A percentile compares a stretch with the other conserved stretches of the same genome.
Conservation (phyloP, 1,284 basidiomycete species). For the Ceratobasidium theobromae region DNA sequence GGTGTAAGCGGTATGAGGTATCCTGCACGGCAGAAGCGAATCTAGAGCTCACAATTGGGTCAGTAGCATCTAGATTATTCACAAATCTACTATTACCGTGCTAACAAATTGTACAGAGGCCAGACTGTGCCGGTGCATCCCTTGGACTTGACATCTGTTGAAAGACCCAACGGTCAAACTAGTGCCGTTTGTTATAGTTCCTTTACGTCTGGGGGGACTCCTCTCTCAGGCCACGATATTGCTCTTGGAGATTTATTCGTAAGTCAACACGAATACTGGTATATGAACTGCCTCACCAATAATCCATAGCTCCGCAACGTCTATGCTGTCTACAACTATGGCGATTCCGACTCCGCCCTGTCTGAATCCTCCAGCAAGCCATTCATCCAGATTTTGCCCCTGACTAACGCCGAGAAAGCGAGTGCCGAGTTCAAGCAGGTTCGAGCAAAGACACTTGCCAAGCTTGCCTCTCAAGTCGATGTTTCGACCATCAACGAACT, state of each 20-base stretch:
- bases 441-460: background rate
- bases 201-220: background rate
- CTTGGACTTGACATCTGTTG: background rate
- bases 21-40: conserved; percentile 14
- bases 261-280: background rate
- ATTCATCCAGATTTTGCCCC: conserved; percentile 11
- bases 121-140: background rate
- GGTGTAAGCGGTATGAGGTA: conserved; percentile 12
- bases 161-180: background rate
- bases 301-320: conserved; percentile 15
- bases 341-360: conserved; percentile 3
- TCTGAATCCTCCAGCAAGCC: background rate
- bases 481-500: conserved; percentile 24
- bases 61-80: no score
- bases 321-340: conserved; percentile 26
- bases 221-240: conserved; percentile 1
- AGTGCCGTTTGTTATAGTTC: background rate
- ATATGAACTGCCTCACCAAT: background rate
- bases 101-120: background rate
- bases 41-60: background rate
- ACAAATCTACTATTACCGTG: no score
- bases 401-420: background rate
- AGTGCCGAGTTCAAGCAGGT: conserved; percentile 10
- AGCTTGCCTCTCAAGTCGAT: conserved; percentile 10
- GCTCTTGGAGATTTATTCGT: conserved; percentile 22